phyloP scores from a whole-genome alignment of 495 filamentous ascomycete species.

The Podospora pseudopauciseta region DNA sequence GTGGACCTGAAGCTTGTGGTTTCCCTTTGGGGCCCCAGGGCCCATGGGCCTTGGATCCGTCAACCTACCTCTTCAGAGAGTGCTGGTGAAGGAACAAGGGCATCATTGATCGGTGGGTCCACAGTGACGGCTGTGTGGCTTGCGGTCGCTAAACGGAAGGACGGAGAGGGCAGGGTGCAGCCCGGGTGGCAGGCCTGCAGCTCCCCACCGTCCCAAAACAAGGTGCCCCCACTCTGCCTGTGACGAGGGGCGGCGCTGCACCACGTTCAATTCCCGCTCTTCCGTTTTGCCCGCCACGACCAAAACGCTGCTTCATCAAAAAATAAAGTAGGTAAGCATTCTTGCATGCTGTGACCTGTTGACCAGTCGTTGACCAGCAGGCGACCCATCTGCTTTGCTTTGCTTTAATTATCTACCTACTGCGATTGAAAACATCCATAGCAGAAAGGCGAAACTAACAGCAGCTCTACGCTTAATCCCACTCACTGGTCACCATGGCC shows the following conservation, averaged over 20 bases:
- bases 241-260: conserved; percentile 5
- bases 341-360: background rate
- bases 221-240: conserved; percentile 8
- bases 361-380: background rate
- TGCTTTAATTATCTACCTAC: background rate
- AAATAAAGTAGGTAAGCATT: background rate
- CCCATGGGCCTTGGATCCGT: conserved; percentile 7
- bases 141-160: conserved; percentile 3
- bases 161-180: conserved; percentile 10
- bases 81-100: conserved; percentile 4
- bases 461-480: background rate
- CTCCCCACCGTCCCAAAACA: background rate
- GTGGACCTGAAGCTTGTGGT: conserved; percentile 5
- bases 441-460: background rate
- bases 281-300: conserved; percentile 11
- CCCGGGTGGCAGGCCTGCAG: background rate
- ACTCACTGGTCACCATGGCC: background rate
- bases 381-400: background rate
- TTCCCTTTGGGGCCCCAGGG: background rate
- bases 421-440: background rate
- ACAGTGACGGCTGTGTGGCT: conserved; percentile 14
- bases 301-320: background rate
- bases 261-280: conserved; percentile 4
- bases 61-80: background rate
- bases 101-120: conserved; percentile 13